Evolutionary conservation across 2,329 filamentous ascomycete genomes (phyloP), one percentile per base, ranked within the genome.

Genomic region (Neofusicoccum sp.): DNA sequence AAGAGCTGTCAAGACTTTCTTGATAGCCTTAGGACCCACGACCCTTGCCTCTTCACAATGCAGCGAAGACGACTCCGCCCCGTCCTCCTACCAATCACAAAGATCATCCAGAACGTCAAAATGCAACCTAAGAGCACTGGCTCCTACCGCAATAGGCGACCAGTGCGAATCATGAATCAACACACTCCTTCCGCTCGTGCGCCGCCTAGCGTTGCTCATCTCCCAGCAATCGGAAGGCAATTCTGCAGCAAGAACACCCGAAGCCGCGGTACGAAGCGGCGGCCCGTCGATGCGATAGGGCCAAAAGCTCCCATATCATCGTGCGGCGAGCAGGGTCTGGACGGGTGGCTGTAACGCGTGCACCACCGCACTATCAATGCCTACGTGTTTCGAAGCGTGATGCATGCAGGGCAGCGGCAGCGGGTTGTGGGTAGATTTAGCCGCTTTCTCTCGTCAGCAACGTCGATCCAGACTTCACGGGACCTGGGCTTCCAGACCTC

Each of bases 331-430:
- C 6, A 41, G 2, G 7, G 12, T 3, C 44, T 34, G 36, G 50
- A 14, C 6, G 4, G 5, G 48, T 22, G 16, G 16, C 31, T 12
- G 36, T n/a, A 33, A 41, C 16, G 52, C 29, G 7, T 44, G 37
- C 39, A 56, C 11, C 39, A 39, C 52, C 52, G 52, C 52, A 56
- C 52, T 56, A 56, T 31, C 22, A 11, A 16, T 14, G 28, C 39
- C 8, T 6, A 4, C 7, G 9, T 29, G 52, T 56, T 56, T 56
- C 52, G 37, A 11, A n/a, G n/a, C n/a, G n/a, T 43, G 4, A 4
- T 29, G 14, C 28, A 43, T 9, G 6, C 37, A 28, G 14, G n/a
- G 33, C 9, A 33, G 45, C 29, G 45, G 45, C 33, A 29, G 45
- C 45, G 45, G 45, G 45, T 33, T 14, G 16, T 9, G 45, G 11